Conservation (phyloP, 805 yeast species). For the Komagataella phaffii region DNA sequence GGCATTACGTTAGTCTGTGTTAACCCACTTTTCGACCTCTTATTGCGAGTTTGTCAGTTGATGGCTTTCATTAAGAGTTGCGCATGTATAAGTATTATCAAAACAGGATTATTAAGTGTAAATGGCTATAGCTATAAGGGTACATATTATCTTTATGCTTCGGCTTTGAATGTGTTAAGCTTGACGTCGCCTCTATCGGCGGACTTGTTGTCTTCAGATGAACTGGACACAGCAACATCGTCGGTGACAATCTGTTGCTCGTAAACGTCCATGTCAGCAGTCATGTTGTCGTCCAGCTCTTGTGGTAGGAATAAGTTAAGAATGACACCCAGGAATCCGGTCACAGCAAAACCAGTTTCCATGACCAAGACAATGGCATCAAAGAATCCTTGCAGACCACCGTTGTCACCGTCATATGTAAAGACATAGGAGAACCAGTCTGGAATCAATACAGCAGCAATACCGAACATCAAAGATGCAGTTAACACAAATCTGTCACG, state of each 20-base stretch:
- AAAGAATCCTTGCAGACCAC: slow-evolving; percentile 29
- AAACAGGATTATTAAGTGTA: not conserved
- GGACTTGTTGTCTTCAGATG: not conserved
- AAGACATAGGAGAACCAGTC: slow-evolving; percentile 35
- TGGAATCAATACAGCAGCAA: slow-evolving; percentile 33
- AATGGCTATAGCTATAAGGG: not conserved
- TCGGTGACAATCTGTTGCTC: slow-evolving; percentile 7
- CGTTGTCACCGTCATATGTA: slow-evolving; percentile 34
- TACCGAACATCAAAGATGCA: slow-evolving; percentile 35
- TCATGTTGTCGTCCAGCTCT: slow-evolving; percentile 32
- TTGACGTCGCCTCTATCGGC: not conserved
- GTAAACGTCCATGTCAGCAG: slow-evolving; percentile 12
- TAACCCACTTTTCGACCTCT: not conserved
- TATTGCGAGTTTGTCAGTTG: not conserved
- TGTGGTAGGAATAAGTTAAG: slow-evolving; percentile 36
- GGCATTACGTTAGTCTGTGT: not conserved
- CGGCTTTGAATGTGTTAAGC: not conserved
- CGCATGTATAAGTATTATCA: not conserved
- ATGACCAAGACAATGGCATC: slow-evolving; percentile 39
- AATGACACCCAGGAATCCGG: slow-evolving; percentile 39
- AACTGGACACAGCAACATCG: slow-evolving; percentile 1
- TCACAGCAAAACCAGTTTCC: slow-evolving; percentile 45
- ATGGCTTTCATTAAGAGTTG: not conserved
- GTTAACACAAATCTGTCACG: slow-evolving; percentile 43
- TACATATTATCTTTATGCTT: not conserved